Conservation (phyloP, 306 rosid species). For the Aeschynomene evenia region DNA sequence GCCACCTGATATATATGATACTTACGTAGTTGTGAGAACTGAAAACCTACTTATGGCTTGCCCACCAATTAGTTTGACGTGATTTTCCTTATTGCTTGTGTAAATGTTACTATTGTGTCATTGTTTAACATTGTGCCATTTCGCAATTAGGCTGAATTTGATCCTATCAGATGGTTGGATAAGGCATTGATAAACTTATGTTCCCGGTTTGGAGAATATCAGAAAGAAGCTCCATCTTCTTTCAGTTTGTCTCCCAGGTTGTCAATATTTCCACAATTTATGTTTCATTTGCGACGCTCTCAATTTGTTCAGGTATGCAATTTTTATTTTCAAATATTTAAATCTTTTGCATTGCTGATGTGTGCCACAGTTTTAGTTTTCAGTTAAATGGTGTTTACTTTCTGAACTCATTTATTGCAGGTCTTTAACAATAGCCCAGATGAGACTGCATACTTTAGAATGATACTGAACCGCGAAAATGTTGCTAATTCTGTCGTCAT, state of each 20-base stretch:
- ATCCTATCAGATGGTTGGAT: conserved; percentile 98
- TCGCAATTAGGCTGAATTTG: conserved; percentile 86
- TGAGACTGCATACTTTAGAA: conserved; percentile 95
- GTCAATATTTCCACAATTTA: conserved; percentile 95
- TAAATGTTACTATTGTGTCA: conserved; percentile 18
- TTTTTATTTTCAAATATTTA: not conserved
- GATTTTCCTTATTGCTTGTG: conserved; percentile 6
- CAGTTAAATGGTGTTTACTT: not conserved
- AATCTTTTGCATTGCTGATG: conserved; percentile 28
- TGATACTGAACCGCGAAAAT: conserved; percentile 92
- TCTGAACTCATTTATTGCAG: conserved; percentile 41
- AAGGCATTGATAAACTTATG: conserved; percentile 88
- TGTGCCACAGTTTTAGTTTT: conserved; percentile 9
- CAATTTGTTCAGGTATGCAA: conserved; percentile 91
- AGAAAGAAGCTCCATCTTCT: conserved; percentile 80
- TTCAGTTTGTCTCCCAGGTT: conserved; percentile 95
- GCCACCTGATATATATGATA: conserved; percentile 1
- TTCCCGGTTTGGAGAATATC: conserved; percentile 91
- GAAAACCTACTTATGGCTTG: conserved; percentile 20
- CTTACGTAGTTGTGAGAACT: conserved; percentile 1
- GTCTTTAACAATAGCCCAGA: conserved; percentile 99
- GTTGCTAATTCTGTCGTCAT: conserved; percentile 94
- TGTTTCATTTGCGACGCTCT: conserved; percentile 92
- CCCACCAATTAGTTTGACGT: not conserved
- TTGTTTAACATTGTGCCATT: conserved; percentile 31